Conservation (phyloP, 352 stramenopile genomes). For the Chrysophaeum taylorii region DNA sequence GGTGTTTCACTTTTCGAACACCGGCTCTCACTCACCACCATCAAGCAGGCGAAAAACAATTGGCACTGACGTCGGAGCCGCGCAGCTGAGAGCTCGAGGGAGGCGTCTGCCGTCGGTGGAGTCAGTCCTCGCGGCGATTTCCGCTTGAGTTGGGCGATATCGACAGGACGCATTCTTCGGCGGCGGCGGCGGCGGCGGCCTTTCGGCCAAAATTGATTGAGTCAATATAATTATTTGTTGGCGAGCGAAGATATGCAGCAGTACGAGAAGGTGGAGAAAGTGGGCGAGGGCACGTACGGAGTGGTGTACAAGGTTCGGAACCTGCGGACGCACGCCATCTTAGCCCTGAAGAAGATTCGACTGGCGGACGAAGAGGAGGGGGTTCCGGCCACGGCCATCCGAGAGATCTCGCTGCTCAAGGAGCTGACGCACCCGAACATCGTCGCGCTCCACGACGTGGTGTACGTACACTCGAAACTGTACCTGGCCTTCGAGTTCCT, state of each 20-base stretch:
- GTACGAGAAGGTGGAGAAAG: constrained; percentile 34
- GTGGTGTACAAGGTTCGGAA: constrained; percentile 92
- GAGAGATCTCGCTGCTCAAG: constrained; percentile 84
- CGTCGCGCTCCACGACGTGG: constrained; percentile 77
- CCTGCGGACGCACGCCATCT: constrained; percentile 68
- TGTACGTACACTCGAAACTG: constrained; percentile 83
- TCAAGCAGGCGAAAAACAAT: too few relatives aligned
- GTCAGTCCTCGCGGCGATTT: too few relatives aligned
- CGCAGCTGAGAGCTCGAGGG: too few relatives aligned
- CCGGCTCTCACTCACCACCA: too few relatives aligned
- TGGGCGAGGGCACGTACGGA: constrained; percentile 74
- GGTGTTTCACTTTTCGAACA: too few relatives aligned
- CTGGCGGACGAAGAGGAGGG: constrained; percentile 66
- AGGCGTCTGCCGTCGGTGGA: too few relatives aligned
- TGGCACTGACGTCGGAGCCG: too few relatives aligned
- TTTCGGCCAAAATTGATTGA: too few relatives aligned
- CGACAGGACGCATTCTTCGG: too few relatives aligned
- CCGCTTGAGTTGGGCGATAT: too few relatives aligned
- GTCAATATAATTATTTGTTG: too few relatives aligned
- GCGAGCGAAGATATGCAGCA: constrained; percentile 18
- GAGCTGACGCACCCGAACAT: constrained; percentile 88
- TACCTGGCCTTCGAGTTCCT: constrained; percentile 96
- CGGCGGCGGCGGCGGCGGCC: too few relatives aligned
- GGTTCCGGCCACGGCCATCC: constrained; percentile 55
- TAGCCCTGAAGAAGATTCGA: constrained; percentile 84